phyloP scores from a whole-genome alignment of 306 rosid genomes.

The Vigna reflexopilosa region DNA sequence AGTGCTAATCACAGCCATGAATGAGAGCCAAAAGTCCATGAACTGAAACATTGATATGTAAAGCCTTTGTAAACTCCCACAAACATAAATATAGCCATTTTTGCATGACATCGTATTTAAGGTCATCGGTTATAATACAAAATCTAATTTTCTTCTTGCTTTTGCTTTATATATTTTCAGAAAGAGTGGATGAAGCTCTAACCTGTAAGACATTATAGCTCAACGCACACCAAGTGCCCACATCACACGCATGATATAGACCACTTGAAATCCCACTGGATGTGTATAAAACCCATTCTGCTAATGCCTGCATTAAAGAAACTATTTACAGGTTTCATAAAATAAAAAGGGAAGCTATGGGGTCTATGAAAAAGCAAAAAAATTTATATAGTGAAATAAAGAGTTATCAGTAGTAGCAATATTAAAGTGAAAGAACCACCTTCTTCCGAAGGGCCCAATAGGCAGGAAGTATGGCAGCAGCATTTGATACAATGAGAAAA shows the following conservation, averaged over 20 bases:
- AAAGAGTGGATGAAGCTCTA: slow-evolving; percentile 21
- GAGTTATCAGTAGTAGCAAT: slow-evolving; percentile 9
- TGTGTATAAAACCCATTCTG: slow-evolving; percentile 85
- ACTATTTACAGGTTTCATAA: slow-evolving; percentile 9
- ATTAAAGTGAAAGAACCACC: slow-evolving; percentile 52
- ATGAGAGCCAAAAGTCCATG: slow-evolving; percentile 95
- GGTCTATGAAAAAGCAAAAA: slow-evolving; percentile 1
- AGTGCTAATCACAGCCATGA: slow-evolving; percentile 92
- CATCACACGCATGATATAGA: slow-evolving; percentile 91
- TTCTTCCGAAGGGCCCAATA: slow-evolving; percentile 81
- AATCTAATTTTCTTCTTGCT: neutral
- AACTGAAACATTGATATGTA: slow-evolving; percentile 62
- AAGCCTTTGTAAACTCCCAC: slow-evolving; percentile 10
- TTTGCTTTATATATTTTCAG: neutral
- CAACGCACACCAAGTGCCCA: slow-evolving; percentile 88
- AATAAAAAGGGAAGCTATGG: neutral
- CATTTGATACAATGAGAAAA: slow-evolving; percentile 77
- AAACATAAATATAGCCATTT: slow-evolving; percentile 1
- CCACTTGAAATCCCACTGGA: slow-evolving; percentile 85
- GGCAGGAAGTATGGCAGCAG: slow-evolving; percentile 83
- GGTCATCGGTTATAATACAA: neutral
- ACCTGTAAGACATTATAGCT: slow-evolving; percentile 77
- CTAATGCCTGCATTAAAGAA: slow-evolving; percentile 70
- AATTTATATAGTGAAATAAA: neutral
- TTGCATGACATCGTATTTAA: neutral